Evolutionary conservation across 2,329 filamentous ascomycete species (phyloP).

Genomic region (Diaporthe ampelina): DNA sequence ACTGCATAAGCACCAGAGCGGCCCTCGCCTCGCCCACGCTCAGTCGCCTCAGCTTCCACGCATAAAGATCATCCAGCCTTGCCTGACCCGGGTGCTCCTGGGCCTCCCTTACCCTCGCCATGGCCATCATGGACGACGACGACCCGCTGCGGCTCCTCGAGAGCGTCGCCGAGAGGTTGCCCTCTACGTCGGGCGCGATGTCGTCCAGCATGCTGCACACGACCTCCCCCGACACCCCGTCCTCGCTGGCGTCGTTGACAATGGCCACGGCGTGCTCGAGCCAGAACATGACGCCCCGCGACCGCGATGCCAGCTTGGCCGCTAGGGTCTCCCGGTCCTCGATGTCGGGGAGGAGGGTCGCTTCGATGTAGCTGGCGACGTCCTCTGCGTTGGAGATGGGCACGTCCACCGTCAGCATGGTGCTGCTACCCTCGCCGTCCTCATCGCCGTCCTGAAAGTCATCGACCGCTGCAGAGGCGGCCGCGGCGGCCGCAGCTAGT

Average conservation of each 20-base stretch:
- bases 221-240: slow-evolving; percentile 51
- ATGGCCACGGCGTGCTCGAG: slow-evolving; percentile 54
- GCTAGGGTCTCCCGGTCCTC: slow-evolving; percentile 49
- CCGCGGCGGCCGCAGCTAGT: not conserved
- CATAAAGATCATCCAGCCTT: slow-evolving; percentile 50
- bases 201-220: slow-evolving; percentile 43
- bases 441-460: too few species aligned
- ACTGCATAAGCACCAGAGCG: slow-evolving; percentile 51
- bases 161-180: not conserved
- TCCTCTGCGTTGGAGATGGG: slow-evolving; percentile 51
- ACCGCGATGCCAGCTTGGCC: slow-evolving; percentile 47
- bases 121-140: not conserved
- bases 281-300: slow-evolving; percentile 52
- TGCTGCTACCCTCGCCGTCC: not conserved
- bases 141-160: slow-evolving; percentile 13
- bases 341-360: slow-evolving; percentile 51
- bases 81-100: not conserved
- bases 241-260: slow-evolving; percentile 52
- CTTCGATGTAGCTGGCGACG: slow-evolving; percentile 50
- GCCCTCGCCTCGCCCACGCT: slow-evolving; percentile 48
- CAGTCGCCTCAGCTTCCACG: slow-evolving; percentile 52
- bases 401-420: slow-evolving; percentile 48
- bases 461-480: not conserved
- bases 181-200: slow-evolving; percentile 28
- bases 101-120: not conserved